Percentiles rank a stretch among this genome's conserved stretches.
phyloP scores from a whole-genome alignment of 2,329 filamentous ascomycete genomes.

The Fusarium pseudocircinatum region DNA sequence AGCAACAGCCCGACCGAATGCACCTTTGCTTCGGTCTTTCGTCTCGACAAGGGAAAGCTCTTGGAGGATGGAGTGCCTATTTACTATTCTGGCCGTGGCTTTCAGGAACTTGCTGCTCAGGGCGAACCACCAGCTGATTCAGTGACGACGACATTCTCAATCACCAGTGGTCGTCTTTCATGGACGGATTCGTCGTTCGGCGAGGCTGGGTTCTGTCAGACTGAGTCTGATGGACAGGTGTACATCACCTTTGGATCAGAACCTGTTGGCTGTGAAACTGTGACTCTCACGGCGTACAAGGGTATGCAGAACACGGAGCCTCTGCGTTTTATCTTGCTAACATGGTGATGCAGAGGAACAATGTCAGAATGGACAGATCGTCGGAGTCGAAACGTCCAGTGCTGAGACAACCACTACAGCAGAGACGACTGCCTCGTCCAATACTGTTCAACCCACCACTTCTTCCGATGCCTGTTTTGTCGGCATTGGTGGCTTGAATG shows the following conservation, averaged over 20 bases:
- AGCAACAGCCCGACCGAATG: not conserved
- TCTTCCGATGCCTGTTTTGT: not conserved
- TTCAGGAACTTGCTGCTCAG: not conserved
- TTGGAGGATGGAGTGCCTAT: not conserved
- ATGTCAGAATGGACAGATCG: constrained; percentile 15
- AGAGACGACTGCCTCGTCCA: not conserved
- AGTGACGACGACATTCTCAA: not conserved
- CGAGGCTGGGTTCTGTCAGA: not conserved
- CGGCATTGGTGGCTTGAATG: not conserved
- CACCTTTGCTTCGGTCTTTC: not conserved
- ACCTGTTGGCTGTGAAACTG: not conserved
- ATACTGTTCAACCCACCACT: not conserved
- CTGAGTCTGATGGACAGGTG: not conserved
- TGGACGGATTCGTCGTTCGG: not conserved
- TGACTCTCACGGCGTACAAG: not conserved
- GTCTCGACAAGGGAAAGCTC: not conserved
- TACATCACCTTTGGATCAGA: constrained; percentile 1
- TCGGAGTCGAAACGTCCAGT: not conserved
- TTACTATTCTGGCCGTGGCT: not conserved
- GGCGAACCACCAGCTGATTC: not conserved
- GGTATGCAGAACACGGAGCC: not conserved
- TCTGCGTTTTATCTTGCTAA: not conserved
- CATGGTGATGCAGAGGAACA: not conserved
- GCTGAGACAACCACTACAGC: not conserved
- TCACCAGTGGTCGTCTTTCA: not conserved